Evolutionary conservation across 352 stramenopile genomes (phyloP), one percentile per base, ranked within the genome.

Genomic region (Halophytophthora batemanensis): DNA sequence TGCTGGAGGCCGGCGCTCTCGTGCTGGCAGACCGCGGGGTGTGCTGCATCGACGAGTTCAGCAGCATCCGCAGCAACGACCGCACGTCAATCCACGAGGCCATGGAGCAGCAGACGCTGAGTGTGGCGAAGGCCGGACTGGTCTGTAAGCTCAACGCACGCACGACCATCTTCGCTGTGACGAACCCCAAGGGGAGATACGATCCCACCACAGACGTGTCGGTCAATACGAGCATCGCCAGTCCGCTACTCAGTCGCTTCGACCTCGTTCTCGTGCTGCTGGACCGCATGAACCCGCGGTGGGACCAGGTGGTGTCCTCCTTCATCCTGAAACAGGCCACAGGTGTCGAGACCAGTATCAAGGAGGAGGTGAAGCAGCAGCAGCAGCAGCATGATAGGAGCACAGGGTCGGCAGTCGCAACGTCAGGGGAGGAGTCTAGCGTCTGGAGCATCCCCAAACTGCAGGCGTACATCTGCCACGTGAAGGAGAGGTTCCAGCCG

Each of bases 41-140:
- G 38, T 98, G 95, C 62, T 98, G 92, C 62, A 99, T 99, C 64
- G 96, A 99, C 74, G 95, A 99, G 76, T 99, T 99, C 67, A 93
- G 85, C 47, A 97, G 90, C 45, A 98, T 99, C 53, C 86, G 80
- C 37, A 88, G 92, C 50, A 81, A 97, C 60, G 92, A 98, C 62
- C 70, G 93, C 23, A 93, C 87, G 11, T 96, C 90, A 1, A 98
- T 98, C 53, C 94, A 98, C 61, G 91, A 98, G 67, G 96, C 96
- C 15, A 98, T 99, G 96, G 96, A 99, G 71, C 96, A 99, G 64
- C 96, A 99, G 58, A 98, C 94, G 11, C 68, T 99, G 17, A 97
- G 85, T 25, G 94, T 99, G 1, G 96, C 96, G 11, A 99, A 99
- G 68, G 96, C 95, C 28, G 96, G 96, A 0, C 83, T 99, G n/a